Base-by-base conservation (phyloP, 2,329 filamentous ascomycete genomes). In the Paradendryphiella salina region DNA sequence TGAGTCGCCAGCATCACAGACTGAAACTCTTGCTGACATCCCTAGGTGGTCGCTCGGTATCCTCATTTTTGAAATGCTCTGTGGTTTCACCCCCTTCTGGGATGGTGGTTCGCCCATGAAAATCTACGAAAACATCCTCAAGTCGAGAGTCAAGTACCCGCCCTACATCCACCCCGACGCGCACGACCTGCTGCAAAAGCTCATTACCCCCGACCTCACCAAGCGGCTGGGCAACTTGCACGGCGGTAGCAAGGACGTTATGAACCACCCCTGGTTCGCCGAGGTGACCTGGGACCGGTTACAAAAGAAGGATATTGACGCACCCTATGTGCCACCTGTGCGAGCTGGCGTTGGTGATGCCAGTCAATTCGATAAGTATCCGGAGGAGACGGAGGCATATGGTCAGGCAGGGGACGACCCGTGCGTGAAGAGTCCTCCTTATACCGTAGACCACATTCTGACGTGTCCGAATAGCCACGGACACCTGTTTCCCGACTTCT, bases 71-170 rank as follows among this genome's bases (percentile, higher is more conserved):
- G 94, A 99, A 80, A 99, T 99, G 94, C 84, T 99, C 31, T 97
- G 94, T 72, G 94, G 94, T 21, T 99, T 96, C 76, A 99, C 94
- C 4, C 94, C 94, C 4, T 99, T 99, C 79, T 99, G 94, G 93
- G 94, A 99, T 73, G 90, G 89, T 65, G 94, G 93, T 47, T 96
- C 90, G 36, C 93, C 94, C 2, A 96, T 99, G 85, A 96, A 96
- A 77, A 99, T 99, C 69, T 99, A 99, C 77, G 94, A 99, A 79
- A 99, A 99, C 73, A 99, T 99, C 67, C 83, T 99, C 59, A 92
- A 91, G 69, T 94, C 93, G 53, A 87, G 89, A 65, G 89, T 99
- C 75, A 97, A 96, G 77, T 99, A 97, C 73, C 94, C 94, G 46
- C 87, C 89, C 5, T 99, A 97, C 73, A 89, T 99, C 66, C 90